phyloP scores from a whole-genome alignment of 768 basidiomycete species.

The Suillus brevipes region DNA sequence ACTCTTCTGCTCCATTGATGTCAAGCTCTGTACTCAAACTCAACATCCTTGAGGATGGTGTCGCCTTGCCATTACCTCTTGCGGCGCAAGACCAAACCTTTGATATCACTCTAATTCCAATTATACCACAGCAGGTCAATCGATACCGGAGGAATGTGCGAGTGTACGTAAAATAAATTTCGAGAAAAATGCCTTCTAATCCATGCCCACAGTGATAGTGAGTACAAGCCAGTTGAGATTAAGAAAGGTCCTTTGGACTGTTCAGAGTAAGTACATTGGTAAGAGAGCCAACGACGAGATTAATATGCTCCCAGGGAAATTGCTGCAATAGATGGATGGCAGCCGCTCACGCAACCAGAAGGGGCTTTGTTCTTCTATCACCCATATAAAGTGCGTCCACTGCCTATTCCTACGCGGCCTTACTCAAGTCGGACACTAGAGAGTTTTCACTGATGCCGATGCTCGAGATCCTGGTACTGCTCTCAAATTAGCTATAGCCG shows the following conservation, averaged over 20 bases:
- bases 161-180: background rate
- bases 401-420: background rate
- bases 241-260: background rate
- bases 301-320: background rate
- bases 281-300: too few relatives aligned
- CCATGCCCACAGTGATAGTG: background rate
- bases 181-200: background rate
- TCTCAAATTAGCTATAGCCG: background rate
- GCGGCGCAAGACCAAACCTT: background rate
- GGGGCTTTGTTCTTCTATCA: constrained; percentile 55
- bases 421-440: background rate
- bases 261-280: background rate
- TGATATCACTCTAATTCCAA: background rate
- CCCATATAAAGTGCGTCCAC: constrained; percentile 34
- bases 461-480: background rate
- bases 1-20: background rate
- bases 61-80: too few relatives aligned
- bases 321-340: constrained; percentile 36
- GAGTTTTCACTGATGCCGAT: constrained; percentile 15
- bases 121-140: background rate
- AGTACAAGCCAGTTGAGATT: too few relatives aligned
- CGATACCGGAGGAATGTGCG: background rate
- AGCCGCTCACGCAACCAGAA: constrained; percentile 49
- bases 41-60: background rate
- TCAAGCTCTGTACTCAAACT: background rate